These are phyloP conservation scores for Curvularia verruculosa DNA, from an alignment of 2,329 filamentous ascomycete species.

Conservation along the genomic window DNA sequence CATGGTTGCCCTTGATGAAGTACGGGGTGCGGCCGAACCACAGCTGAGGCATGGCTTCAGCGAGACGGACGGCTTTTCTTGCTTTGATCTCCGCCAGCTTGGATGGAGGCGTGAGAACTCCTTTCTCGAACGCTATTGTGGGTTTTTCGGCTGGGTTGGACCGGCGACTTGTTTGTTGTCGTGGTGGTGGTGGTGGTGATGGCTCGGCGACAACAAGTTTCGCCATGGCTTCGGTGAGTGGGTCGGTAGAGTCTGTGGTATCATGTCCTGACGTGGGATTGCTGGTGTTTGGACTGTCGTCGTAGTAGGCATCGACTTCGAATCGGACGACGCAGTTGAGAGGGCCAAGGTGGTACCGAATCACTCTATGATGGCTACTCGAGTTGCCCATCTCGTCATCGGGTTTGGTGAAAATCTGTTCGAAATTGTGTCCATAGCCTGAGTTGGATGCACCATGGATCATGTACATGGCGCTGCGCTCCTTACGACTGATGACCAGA, in stretches of 20 bases:
- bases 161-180: conserved; percentile 1
- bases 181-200: neutral
- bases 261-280: conserved; percentile 1
- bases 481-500: conserved; percentile 43
- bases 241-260: conserved; percentile 7
- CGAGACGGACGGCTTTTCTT: conserved; percentile 3
- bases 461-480: conserved; percentile 22
- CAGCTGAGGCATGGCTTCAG: conserved; percentile 23
- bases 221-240: conserved; percentile 7
- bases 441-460: conserved; percentile 18
- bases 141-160: neutral
- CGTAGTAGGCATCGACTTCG: conserved; percentile 31
- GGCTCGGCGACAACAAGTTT: conserved; percentile 3
- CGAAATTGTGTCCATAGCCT: conserved; percentile 44
- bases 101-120: conserved; percentile 4
- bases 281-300: conserved; percentile 2
- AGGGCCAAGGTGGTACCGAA: conserved; percentile 25
- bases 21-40: conserved; percentile 33
- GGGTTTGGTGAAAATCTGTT: conserved; percentile 32
- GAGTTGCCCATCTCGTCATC: conserved; percentile 23
- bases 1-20: conserved; percentile 24
- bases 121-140: conserved; percentile 9
- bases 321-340: conserved; percentile 25
- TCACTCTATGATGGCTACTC: conserved; percentile 26
- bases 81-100: conserved; percentile 29